Base-by-base conservation (phyloP, 768 basidiomycete species). In the Kwoniella dejecticola region DNA sequence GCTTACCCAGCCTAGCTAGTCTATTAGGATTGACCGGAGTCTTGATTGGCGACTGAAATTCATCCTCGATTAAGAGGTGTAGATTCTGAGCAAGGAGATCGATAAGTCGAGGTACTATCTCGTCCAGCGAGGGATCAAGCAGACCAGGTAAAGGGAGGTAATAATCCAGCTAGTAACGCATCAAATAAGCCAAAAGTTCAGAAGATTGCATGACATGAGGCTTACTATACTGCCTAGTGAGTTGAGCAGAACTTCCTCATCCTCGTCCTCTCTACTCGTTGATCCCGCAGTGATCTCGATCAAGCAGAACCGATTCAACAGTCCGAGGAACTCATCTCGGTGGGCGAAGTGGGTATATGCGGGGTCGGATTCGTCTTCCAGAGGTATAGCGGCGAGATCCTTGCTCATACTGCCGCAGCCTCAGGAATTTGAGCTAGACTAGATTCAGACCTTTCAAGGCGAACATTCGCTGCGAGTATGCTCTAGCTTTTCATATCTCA, bases 111-210 rank as follows among this genome's bases (percentile, higher is more conserved):
- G 82, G 78, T 10, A 96, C 84, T 57, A 99, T 85, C 30, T 81
- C 75, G 71, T 94, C 90, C 19, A 99, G 83, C 68, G 84, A 87
- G 36, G 95, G 93, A 77, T 99, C 96, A 12, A 98, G 82, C 2
- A 99, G 84, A 77, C 92, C 90, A 2, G 93, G 83, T 68, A 95
- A 91, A 63, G 98, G 94, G 76, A 95, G 93, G 73, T 95, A 97
- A 74, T 87, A 85, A 74, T 85, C 85, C 27, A 97, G 83, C 95
- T 97, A 56, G n/a, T n/a, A n/a, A n/a, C n/a, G n/a, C n/a, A n/a
- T n/a, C n/a, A n/a, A n/a, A n/a, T n/a, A n/a, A n/a, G n/a, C n/a
- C n/a, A n/a, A n/a, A n/a, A n/a, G n/a, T n/a, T n/a, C n/a, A n/a
- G n/a, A n/a, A n/a, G n/a, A n/a, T n/a, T n/a, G 33, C 8, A 11